Evolutionary conservation across 2,329 filamentous ascomycete genomes (phyloP).

Genomic region (Camillea tinctor): DNA sequence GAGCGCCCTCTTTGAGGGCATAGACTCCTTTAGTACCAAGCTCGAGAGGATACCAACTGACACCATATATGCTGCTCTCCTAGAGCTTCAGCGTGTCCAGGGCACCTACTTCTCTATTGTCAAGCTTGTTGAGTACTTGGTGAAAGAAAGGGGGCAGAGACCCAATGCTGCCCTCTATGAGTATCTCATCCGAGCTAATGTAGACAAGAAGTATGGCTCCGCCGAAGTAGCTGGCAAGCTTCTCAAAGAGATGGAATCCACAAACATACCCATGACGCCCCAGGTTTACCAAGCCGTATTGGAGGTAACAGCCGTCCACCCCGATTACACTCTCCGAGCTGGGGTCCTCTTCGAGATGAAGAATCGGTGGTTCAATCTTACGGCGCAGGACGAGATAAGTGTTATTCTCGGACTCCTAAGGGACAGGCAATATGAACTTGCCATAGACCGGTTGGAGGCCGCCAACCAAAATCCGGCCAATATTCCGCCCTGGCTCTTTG

Average conservation of each 20-base stretch:
- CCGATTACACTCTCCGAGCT: constrained; percentile 75
- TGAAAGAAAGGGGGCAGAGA: constrained; percentile 52
- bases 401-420: constrained; percentile 73
- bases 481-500: constrained; percentile 72
- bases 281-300: constrained; percentile 66
- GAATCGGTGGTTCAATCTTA: constrained; percentile 66
- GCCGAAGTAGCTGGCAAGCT: constrained; percentile 60
- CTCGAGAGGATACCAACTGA: constrained; percentile 31
- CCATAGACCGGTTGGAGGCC: constrained; percentile 66
- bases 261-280: constrained; percentile 61
- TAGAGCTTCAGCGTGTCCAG: constrained; percentile 36
- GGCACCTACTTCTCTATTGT: constrained; percentile 39
- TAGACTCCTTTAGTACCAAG: constrained; percentile 17
- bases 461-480: constrained; percentile 57
- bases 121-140: constrained; percentile 55
- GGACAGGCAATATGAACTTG: constrained; percentile 80
- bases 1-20: constrained; percentile 18
- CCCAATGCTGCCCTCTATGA: constrained; percentile 67
- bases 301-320: constrained; percentile 70
- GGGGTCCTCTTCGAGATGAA: constrained; percentile 73
- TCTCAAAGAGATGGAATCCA: constrained; percentile 69
- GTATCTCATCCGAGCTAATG: constrained; percentile 71
- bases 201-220: constrained; percentile 61
- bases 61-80: constrained; percentile 49
- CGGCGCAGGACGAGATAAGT: constrained; percentile 61